Conservation (phyloP, 164 flowering plant species). For the Brasenia schreberi region DNA sequence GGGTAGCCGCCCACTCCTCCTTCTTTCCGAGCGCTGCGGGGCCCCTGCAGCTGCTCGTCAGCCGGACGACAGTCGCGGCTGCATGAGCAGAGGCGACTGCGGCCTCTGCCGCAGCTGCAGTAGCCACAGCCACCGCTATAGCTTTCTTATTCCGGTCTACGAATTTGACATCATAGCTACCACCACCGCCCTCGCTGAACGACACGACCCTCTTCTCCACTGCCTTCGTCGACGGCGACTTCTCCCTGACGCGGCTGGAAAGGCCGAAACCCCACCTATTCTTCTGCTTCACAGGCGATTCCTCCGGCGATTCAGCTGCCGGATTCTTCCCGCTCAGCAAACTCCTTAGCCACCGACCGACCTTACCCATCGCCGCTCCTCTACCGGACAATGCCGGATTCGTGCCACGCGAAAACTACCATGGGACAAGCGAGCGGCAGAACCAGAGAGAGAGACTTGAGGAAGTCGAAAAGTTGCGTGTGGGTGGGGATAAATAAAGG, state of each 20-base stretch:
- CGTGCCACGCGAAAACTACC: background rate
- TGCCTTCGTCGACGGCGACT: background rate
- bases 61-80: constrained; percentile 66
- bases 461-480: too few relatives aligned
- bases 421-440: background rate
- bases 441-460: too few relatives aligned
- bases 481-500: background rate
- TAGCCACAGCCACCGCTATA: constrained; percentile 83
- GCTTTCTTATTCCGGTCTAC: constrained; percentile 49
- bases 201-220: constrained; percentile 4
- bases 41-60: constrained; percentile 30
- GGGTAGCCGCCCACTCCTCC: constrained; percentile 39
- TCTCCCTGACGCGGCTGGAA: constrained; percentile 12
- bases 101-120: constrained; percentile 81
- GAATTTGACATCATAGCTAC: background rate
- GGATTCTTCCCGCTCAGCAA: constrained; percentile 30
- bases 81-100: constrained; percentile 81
- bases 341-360: constrained; percentile 39
- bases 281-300: constrained; percentile 16
- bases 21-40: constrained; percentile 11
- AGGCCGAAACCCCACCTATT: constrained; percentile 26
- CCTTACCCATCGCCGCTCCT: constrained; percentile 26
- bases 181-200: constrained; percentile 3
- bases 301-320: background rate
- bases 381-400: constrained; percentile 3